Conservation (phyloP, 2,329 filamentous ascomycete genomes). For the Escovopsis sp. region DNA sequence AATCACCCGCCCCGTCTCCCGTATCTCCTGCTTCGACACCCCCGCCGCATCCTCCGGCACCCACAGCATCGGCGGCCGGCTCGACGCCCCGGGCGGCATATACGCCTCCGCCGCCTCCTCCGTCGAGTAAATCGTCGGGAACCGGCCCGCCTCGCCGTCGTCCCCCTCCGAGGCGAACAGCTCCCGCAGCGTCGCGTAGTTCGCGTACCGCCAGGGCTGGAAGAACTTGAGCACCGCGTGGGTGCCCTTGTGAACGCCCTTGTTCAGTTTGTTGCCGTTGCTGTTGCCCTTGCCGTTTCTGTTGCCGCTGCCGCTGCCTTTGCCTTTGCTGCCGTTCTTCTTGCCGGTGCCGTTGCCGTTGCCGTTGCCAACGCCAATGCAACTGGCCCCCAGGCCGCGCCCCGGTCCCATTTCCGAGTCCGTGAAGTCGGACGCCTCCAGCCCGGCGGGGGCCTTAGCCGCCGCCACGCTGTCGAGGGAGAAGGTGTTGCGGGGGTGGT, state of each 20-base stretch:
- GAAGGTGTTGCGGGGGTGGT: slow-evolving; percentile 4
- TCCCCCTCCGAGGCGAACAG: not conserved
- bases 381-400: no score
- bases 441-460: slow-evolving; percentile 8
- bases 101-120: slow-evolving; percentile 54
- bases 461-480: slow-evolving; percentile 4
- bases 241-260: no score
- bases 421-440: no score
- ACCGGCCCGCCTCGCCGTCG: slow-evolving; percentile 1
- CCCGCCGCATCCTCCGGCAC: slow-evolving; percentile 57
- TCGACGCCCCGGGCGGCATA: slow-evolving; percentile 52
- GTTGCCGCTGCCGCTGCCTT: no score
- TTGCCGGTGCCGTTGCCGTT: no score
- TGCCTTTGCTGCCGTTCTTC: no score
- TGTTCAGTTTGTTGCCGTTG: no score
- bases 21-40: slow-evolving; percentile 55
- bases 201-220: slow-evolving; percentile 60
- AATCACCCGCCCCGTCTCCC: slow-evolving; percentile 49
- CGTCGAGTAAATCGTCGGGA: slow-evolving; percentile 34
- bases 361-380: no score
- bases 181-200: slow-evolving; percentile 55
- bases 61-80: slow-evolving; percentile 52
- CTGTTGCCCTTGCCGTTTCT: no score
- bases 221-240: slow-evolving; percentile 45
- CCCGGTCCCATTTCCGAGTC: no score